Evolutionary conservation across 23 red algal species (phyloP).

Genomic region (Agarophyton chilense): DNA sequence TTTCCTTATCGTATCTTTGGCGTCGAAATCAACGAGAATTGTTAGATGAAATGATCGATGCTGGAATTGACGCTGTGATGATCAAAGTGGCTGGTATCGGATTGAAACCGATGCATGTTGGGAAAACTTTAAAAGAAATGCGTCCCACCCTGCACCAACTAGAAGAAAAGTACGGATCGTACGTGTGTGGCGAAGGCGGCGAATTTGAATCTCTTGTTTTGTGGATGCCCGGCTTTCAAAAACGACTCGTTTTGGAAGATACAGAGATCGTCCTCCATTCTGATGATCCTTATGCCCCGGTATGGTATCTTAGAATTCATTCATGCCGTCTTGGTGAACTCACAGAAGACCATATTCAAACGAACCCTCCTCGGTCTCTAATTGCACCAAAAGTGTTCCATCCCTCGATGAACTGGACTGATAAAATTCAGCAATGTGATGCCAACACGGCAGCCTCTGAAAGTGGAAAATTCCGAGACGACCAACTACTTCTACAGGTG

Average conservation of each 20-base stretch:
- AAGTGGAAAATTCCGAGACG: not conserved
- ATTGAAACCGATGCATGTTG: constrained; percentile 66
- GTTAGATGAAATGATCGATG: constrained; percentile 77
- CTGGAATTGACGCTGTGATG: constrained; percentile 82
- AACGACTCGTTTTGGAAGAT: constrained; percentile 67
- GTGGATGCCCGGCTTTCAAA: constrained; percentile 74
- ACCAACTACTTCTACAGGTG: not conserved
- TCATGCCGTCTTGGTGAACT: constrained; percentile 19
- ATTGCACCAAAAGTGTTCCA: not conserved
- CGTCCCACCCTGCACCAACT: constrained; percentile 59
- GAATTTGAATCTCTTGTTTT: constrained; percentile 95
- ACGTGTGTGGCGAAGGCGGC: constrained; percentile 96
- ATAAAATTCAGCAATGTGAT: not conserved
- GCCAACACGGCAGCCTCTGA: not conserved
- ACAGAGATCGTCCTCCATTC: constrained; percentile 38
- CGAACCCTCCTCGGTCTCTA: not conserved
- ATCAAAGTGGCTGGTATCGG: constrained; percentile 94
- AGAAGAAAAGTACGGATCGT: constrained; percentile 79
- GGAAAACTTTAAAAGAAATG: constrained; percentile 68
- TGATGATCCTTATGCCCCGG: constrained; percentile 65
- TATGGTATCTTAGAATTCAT: constrained; percentile 48
- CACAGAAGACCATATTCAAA: constrained; percentile 10
- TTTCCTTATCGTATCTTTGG: constrained; percentile 85
- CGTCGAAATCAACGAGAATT: constrained; percentile 71
- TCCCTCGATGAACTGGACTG: not conserved